These are phyloP conservation scores for Ceratocystis diversiconidia DNA, from an alignment of 2,329 filamentous ascomycete genomes.

Conservation along the genomic window DNA sequence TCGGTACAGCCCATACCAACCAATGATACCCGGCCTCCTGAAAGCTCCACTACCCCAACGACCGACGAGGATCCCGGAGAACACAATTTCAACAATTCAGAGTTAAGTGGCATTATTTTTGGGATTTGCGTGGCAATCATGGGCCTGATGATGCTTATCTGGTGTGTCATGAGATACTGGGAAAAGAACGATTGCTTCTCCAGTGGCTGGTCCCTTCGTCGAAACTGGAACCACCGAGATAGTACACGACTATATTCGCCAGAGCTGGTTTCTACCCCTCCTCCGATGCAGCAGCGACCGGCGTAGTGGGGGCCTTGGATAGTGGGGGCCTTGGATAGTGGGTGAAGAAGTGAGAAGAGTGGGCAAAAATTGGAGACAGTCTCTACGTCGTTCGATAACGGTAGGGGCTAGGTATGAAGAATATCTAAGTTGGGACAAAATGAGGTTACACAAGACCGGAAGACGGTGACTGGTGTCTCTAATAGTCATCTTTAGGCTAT, in stretches of 20 bases:
- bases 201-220: not conserved
- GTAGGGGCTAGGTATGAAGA: not conserved
- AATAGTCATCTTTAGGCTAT: not conserved
- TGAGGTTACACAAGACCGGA: not conserved
- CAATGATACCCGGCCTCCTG: not conserved
- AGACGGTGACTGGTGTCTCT: not conserved
- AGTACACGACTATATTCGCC: slow-evolving; percentile 8
- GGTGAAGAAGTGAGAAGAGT: not conserved
- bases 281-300: not conserved
- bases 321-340: not conserved
- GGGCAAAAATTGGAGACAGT: not conserved
- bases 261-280: not conserved
- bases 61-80: not conserved
- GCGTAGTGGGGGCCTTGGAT: not conserved
- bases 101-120: slow-evolving; percentile 15
- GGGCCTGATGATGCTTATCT: slow-evolving; percentile 1
- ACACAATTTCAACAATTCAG: slow-evolving; percentile 1
- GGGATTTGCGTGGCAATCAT: slow-evolving; percentile 11
- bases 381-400: not conserved
- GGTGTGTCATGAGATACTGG: slow-evolving; percentile 12
- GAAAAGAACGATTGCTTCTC: slow-evolving; percentile 7
- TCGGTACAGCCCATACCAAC: not conserved
- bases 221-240: not conserved
- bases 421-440: not conserved
- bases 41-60: not conserved